Evolutionary conservation across 768 basidiomycete genomes (phyloP).

Genomic region (Butyriboletus loyo): DNA sequence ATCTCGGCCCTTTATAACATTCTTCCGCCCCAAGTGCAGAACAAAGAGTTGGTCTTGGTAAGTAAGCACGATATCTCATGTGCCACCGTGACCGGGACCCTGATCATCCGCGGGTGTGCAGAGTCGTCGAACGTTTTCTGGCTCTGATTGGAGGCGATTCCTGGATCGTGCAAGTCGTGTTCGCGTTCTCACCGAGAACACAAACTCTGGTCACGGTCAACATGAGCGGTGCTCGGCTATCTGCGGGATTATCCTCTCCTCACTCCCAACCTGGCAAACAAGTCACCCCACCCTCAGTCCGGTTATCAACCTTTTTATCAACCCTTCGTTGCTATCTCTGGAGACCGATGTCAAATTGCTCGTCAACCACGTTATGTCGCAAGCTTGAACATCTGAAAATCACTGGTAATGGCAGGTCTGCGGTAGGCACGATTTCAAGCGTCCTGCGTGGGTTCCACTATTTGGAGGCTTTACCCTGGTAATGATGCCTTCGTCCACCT

Average conservation of each 20-base stretch:
- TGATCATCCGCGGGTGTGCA: neutral
- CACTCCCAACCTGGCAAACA: conserved; percentile 23
- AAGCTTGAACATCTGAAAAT: conserved; percentile 20
- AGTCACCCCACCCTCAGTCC: neutral
- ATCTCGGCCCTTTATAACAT: conserved; percentile 12
- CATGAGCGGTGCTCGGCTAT: neutral
- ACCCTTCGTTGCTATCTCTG: conserved; percentile 18
- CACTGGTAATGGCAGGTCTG: conserved; percentile 19
- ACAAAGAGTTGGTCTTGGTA: conserved; percentile 22
- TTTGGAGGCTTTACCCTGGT: conserved; percentile 17
- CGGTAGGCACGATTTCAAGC: conserved; percentile 11
- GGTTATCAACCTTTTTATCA: conserved; percentile 21
- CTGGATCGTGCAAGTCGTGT: conserved; percentile 16
- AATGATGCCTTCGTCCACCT: conserved; percentile 23
- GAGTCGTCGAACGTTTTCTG: conserved; percentile 19
- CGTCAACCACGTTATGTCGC: conserved; percentile 9
- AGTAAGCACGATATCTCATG: neutral
- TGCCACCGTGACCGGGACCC: neutral
- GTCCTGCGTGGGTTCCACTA: conserved; percentile 10
- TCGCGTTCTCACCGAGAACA: conserved; percentile 10
- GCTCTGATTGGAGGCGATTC: conserved; percentile 17
- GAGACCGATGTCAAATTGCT: conserved; percentile 23
- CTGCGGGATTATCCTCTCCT: conserved; percentile 17
- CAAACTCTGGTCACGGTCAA: neutral
- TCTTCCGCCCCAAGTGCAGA: conserved; percentile 17